Conservation (phyloP, 345 rosid genomes). For the Populus simonii region DNA sequence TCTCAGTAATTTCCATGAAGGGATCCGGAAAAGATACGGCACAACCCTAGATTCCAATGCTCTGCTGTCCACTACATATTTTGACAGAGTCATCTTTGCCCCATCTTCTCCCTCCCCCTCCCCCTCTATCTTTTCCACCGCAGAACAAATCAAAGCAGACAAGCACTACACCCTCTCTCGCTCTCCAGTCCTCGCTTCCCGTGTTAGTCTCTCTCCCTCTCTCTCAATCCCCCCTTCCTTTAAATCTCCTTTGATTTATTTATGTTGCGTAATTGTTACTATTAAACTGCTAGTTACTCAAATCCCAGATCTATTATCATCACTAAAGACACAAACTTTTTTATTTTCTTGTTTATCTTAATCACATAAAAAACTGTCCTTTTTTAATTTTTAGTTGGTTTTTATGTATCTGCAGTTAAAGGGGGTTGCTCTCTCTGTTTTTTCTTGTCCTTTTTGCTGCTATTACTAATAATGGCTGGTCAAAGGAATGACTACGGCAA, state of each 20-base stretch:
- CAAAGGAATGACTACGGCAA: conserved; percentile 34
- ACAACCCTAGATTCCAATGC: neutral
- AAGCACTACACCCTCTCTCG: neutral
- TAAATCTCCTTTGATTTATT: neutral
- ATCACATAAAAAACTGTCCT: neutral
- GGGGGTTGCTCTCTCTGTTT: neutral
- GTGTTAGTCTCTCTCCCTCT: neutral
- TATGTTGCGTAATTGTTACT: neutral
- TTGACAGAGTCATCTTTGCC: neutral
- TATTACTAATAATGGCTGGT: conserved; percentile 20
- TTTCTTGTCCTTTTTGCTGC: neutral
- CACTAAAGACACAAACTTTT: neutral
- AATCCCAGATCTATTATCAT: neutral
- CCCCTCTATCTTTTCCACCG: neutral
- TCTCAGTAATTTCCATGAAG: neutral
- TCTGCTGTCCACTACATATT: neutral
- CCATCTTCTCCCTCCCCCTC: neutral
- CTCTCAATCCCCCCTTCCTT: neutral
- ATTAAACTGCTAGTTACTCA: neutral
- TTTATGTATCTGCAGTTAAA: neutral
- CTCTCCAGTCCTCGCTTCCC: neutral
- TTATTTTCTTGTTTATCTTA: neutral
- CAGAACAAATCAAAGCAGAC: neutral
- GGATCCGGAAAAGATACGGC: neutral
- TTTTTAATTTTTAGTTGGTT: neutral